Base-by-base conservation (phyloP, 345 rosid genomes). In the Iberis pinnata region DNA sequence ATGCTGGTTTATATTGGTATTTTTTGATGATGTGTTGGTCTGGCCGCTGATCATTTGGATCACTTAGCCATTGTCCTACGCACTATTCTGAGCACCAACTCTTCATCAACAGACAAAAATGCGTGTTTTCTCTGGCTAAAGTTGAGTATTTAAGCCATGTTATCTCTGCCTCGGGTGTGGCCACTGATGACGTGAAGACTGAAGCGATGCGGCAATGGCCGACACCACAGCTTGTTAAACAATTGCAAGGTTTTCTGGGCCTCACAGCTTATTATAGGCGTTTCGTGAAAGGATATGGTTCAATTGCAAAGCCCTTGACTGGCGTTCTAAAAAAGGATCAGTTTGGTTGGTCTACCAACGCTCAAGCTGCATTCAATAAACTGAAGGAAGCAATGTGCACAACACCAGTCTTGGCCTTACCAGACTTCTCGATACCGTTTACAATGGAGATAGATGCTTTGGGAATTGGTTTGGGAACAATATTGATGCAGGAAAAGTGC, bases 151-250 rank as follows among this genome's bases (percentile, higher is more conserved):
- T 35, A 0, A 14, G 14, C 1, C 38, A 35, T 4, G 2, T 35
- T 1, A 35, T 35, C 1, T 35, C 38, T 0, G 7, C 12, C 4
- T 0, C 4, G 1, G 38, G 38, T 0, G 38, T 35, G 0, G 3
- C 38, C 0, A 35, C 14, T 0, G 38, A 35, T 5, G 14, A 12
- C 4, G 0, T 7, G 5, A 12, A 35, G 2, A 35, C 1, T 3
- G 0, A 3, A 1, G 38, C 15, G 0, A 4, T 35, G 7, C 0
- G 1, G 0, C 0, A 12, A 2, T 11, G 13, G 38, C 38, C 38
- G 1, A 0, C 7, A 0, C 14, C 38, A 0, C 0, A 4, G 0
- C 0, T 0, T 0, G n/a, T 35, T 1, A 35, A 35, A 0, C 4
- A 31, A 1, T 8, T 9, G 12, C 11, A 12, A 10, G 36, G 12